Percentiles rank a stretch among this genome's conserved stretches.
Conservation (phyloP, 1,284 basidiomycete species). For the Takashimella koratensis region DNA sequence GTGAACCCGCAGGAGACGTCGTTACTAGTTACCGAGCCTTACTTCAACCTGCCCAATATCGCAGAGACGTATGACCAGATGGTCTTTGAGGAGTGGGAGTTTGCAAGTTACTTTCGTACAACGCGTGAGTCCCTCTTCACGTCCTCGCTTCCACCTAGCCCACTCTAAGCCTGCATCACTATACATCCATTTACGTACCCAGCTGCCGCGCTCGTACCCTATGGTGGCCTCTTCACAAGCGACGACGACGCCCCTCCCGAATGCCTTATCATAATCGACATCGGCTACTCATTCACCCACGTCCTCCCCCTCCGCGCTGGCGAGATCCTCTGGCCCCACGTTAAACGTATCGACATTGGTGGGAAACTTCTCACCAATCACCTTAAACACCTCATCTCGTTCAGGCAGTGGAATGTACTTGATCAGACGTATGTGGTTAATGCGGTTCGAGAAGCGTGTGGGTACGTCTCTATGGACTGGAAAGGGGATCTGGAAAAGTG, state of each 20-base stretch:
- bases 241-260: constrained; percentile 59
- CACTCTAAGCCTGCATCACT: no score
- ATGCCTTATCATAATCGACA: constrained; percentile 77
- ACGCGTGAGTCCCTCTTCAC: constrained; percentile 59
- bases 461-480: constrained; percentile 77
- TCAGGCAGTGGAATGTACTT: constrained; percentile 97
- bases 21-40: constrained; percentile 85
- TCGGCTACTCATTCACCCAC: constrained; percentile 90
- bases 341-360: constrained; percentile 84
- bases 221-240: constrained; percentile 61
- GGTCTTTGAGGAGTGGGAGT: constrained; percentile 94
- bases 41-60: constrained; percentile 85
- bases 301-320: constrained; percentile 77
- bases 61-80: constrained; percentile 91
- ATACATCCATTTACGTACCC: no score
- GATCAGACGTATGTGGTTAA: constrained; percentile 87
- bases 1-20: constrained; percentile 67
- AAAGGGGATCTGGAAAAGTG: constrained; percentile 69
- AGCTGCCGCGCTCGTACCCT: constrained; percentile 75
- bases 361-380: constrained; percentile 93
- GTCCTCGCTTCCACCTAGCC: no score
- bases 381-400: constrained; percentile 87
- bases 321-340: constrained; percentile 69
- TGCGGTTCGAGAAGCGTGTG: constrained; percentile 79
- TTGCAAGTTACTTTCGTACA: constrained; percentile 72